A percentile compares a stretch with the other conserved stretches of the same genome.
phyloP scores from a whole-genome alignment of 768 basidiomycete species.

The Termitomyces eurrhizus region DNA sequence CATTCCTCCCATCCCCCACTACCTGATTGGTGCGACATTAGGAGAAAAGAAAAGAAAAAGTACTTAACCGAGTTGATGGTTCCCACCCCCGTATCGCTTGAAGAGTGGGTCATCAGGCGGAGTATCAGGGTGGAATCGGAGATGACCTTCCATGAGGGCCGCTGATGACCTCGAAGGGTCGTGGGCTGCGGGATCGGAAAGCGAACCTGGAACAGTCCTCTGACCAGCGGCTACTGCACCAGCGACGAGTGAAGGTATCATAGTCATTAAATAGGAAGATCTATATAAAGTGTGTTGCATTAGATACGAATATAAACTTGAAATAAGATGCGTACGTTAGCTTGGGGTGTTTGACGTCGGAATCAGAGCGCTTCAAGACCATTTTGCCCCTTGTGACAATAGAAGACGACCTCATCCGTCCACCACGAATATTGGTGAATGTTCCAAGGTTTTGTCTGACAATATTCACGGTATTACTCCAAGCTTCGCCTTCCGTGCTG shows the following conservation, averaged over 20 bases:
- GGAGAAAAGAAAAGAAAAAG: background rate
- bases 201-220: constrained; percentile 57
- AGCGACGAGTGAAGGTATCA: constrained; percentile 45
- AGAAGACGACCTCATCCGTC: constrained; percentile 79
- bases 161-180: constrained; percentile 82
- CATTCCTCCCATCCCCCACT: background rate
- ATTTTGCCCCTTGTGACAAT: constrained; percentile 80
- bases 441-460: constrained; percentile 85
- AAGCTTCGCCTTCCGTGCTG: constrained; percentile 56
- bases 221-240: constrained; percentile 59
- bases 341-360: constrained; percentile 47
- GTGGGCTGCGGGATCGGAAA: constrained; percentile 70
- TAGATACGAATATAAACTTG: background rate
- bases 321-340: constrained; percentile 31
- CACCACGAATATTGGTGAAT: constrained; percentile 83
- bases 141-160: constrained; percentile 79
- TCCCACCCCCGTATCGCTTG: constrained; percentile 25
- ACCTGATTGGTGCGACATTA: background rate
- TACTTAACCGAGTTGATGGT: constrained; percentile 2
- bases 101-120: constrained; percentile 56
- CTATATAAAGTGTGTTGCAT: constrained; percentile 13
- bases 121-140: constrained; percentile 88
- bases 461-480: constrained; percentile 76
- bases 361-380: constrained; percentile 39
- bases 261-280: constrained; percentile 37